phyloP scores from a whole-genome alignment of 805 yeast genomes.

The Ogataea pini region DNA sequence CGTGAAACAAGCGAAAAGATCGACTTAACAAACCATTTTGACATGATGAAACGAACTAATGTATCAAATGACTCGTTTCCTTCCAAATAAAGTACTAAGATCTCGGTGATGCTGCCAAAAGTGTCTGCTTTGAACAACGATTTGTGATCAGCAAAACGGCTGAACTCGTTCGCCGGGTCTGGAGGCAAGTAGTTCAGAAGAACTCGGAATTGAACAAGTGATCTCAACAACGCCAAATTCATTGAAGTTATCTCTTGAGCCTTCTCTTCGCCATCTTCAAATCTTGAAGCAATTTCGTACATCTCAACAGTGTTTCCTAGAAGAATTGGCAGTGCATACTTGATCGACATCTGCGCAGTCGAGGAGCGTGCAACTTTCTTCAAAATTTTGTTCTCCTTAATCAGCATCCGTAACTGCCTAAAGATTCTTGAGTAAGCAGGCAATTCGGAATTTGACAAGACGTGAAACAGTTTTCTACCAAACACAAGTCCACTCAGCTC shows the following conservation, averaged over 20 bases:
- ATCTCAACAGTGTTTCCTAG: slow-evolving; percentile 55
- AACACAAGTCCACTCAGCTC: slow-evolving; percentile 31
- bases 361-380: slow-evolving; percentile 16
- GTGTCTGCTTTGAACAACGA: slow-evolving; percentile 32
- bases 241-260: slow-evolving; percentile 18
- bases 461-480: slow-evolving; percentile 29
- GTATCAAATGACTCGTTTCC: slow-evolving; percentile 46
- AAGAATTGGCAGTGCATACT: slow-evolving; percentile 26
- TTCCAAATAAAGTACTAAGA: slow-evolving; percentile 42
- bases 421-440: slow-evolving; percentile 19
- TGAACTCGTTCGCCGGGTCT: slow-evolving; percentile 13
- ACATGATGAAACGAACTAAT: slow-evolving; percentile 28
- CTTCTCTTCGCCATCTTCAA: slow-evolving; percentile 29
- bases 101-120: slow-evolving; percentile 41
- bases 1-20: slow-evolving; percentile 27
- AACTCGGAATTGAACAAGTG: slow-evolving; percentile 45
- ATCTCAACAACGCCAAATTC: slow-evolving; percentile 37
- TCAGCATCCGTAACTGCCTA: slow-evolving; percentile 25
- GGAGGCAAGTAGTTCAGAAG: slow-evolving; percentile 28
- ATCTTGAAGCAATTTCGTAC: slow-evolving; percentile 59
- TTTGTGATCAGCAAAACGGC: slow-evolving; percentile 21
- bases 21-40: slow-evolving; percentile 26
- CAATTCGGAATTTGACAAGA: slow-evolving; percentile 24
- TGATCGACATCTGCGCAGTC: slow-evolving; percentile 13
- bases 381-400: slow-evolving; percentile 19